phyloP scores from a whole-genome alignment of 2,329 filamentous ascomycete species.

The Colletotrichum tofieldiae region DNA sequence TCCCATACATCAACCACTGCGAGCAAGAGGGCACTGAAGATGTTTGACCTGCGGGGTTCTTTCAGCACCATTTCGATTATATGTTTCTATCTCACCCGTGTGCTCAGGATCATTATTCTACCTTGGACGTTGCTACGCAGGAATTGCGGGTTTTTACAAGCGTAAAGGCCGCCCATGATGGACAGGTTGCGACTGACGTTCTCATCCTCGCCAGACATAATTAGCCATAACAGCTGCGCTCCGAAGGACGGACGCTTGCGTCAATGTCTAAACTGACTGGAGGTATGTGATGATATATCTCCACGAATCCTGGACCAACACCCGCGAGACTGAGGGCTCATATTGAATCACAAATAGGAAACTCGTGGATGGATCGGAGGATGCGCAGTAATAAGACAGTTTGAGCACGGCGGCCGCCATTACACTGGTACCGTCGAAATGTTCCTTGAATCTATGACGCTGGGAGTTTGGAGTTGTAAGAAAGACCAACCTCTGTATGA shows the following conservation, averaged over 20 bases:
- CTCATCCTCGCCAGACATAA: constrained; percentile 15
- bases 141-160: constrained; percentile 15
- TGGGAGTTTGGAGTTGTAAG: neutral
- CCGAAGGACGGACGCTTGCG: constrained; percentile 3
- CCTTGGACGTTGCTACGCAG: constrained; percentile 9
- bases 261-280: constrained; percentile 7
- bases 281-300: constrained; percentile 27
- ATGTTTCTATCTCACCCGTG: neutral
- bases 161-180: constrained; percentile 26
- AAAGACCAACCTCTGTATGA: constrained; percentile 1
- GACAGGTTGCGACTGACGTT: constrained; percentile 23
- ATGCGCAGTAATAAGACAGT: constrained; percentile 8
- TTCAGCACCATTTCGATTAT: neutral
- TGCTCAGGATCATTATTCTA: neutral
- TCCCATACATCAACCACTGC: constrained; percentile 8
- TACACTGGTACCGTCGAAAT: neutral
- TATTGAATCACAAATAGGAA: constrained; percentile 20
- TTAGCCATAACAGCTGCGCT: constrained; percentile 4
- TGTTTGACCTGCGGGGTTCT: neutral
- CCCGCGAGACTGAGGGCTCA: neutral
- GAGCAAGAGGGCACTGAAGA: constrained; percentile 11
- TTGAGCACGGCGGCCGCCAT: constrained; percentile 27
- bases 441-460: neutral
- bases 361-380: neutral
- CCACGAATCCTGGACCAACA: constrained; percentile 16